Base-by-base conservation (phyloP, 805 yeast species). In the Sugiyamaella americana region DNA sequence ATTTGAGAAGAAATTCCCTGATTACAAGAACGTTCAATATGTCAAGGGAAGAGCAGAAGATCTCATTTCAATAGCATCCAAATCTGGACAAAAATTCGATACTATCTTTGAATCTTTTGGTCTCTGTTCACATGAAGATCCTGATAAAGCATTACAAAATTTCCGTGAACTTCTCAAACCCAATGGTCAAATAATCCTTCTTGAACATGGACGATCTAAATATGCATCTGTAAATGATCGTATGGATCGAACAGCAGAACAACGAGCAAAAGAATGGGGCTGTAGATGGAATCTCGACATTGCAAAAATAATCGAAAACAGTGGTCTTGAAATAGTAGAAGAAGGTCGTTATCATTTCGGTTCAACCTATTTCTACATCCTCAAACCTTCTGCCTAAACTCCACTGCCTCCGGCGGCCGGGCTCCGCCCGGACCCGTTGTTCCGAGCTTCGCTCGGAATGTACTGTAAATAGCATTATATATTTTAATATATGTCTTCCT, bases 281-380 rank as follows among this genome's bases (percentile, higher is more conserved):
- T 93, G 98, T 65, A 73, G 98, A 60, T 93, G 98, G 97, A 93
- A 93, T 61, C 69, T 93, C 52, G 98, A 93, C 61, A 86, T 93
- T 54, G 95, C 89, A 20, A 94, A 84, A 56, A 72, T 93, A 36
- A 74, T 93, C 22, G 89, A 84, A 60, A 80, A 79, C 49, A 81
- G 95, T 4, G 95, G 95, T 0, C 70, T 93, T 47, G 89, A 84
- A 54, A 76, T 93, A 38, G 86, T 88, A 1, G 80, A 79, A 55
- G 91, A 86, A 58, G 79, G 78, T 52, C 72, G 95, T 53, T 80
- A 80, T 18, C 97, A 93, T 67, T 74, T 93, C 51, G 98, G 98
- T 18, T 85, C 98, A 1, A 87, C 96, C 3, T 89, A 59, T 26
- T 58, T 58, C 52, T 65, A 62, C 44, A 59, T 63, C 2, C 55